Evolutionary conservation across 2,329 filamentous ascomycete species (phyloP).

Genomic region (Apiospora marii): DNA sequence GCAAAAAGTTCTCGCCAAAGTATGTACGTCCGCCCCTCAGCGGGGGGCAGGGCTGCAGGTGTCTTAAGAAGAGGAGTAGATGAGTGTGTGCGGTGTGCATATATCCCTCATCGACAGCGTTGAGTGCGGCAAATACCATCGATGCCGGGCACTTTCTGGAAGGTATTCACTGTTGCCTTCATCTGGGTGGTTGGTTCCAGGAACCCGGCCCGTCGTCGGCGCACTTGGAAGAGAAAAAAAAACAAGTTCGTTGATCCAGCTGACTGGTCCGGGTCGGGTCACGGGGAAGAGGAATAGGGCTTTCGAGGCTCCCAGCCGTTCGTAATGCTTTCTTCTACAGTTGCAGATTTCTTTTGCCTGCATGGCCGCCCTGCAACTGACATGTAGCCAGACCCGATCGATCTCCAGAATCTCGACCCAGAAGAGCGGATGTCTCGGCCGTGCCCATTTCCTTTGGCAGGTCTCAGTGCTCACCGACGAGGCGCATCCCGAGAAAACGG

Average conservation of each 20-base stretch:
- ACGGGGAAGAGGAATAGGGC: background rate
- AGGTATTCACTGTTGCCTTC: background rate
- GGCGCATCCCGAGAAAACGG: background rate
- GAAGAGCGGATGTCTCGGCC: background rate
- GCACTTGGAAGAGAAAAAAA: background rate
- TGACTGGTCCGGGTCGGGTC: background rate
- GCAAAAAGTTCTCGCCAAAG: background rate
- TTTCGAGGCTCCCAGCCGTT: constrained; percentile 1
- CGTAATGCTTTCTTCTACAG: background rate
- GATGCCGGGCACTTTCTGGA: background rate
- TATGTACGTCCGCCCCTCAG: background rate
- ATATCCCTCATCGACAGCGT: constrained; percentile 3
- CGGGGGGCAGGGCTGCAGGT: background rate
- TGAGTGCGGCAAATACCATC: background rate
- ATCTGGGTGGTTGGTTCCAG: background rate
- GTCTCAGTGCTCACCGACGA: background rate
- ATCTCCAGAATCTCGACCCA: background rate
- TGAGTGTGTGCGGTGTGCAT: background rate
- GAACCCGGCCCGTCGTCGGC: constrained; percentile 3
- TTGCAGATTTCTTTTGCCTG: background rate
- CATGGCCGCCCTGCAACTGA: background rate
- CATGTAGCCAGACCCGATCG: background rate
- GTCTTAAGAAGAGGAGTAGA: background rate
- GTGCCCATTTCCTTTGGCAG: background rate
- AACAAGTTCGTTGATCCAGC: background rate